A percentile compares a stretch with the other conserved stretches of the same genome.
Conservation (phyloP, 805 yeast species). For the Wickerhamomyces kurtzmanii region DNA sequence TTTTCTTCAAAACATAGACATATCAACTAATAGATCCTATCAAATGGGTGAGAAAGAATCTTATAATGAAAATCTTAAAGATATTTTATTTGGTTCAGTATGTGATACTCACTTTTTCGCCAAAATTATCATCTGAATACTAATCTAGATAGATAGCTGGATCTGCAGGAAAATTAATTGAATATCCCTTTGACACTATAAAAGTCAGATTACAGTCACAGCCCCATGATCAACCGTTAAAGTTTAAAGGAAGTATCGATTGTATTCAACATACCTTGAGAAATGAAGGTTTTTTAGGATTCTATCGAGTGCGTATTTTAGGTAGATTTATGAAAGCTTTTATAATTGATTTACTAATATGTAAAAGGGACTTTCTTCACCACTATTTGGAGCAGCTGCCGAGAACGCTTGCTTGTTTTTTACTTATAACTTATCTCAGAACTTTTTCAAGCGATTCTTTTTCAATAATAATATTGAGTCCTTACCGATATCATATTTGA, state of each 20-base stretch:
- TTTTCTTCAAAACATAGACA: too few species aligned
- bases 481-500: slow-evolving; percentile 32
- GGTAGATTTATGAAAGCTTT: not conserved
- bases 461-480: slow-evolving; percentile 7
- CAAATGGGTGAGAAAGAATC: too few species aligned
- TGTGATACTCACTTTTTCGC: slow-evolving; percentile 1
- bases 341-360: too few species aligned
- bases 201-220: slow-evolving; percentile 83
- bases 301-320: slow-evolving; percentile 42
- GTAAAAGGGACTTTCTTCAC: slow-evolving; percentile 79
- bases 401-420: slow-evolving; percentile 79
- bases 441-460: slow-evolving; percentile 19
- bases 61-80: slow-evolving; percentile 20
- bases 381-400: slow-evolving; percentile 81
- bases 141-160: slow-evolving; percentile 39
- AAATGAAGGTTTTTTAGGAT: slow-evolving; percentile 70
- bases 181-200: slow-evolving; percentile 88
- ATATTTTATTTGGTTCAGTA: slow-evolving; percentile 26
- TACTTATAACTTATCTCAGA: slow-evolving; percentile 42
- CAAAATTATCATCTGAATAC: not conserved
- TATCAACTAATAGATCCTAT: too few species aligned
- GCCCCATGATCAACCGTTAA: slow-evolving; percentile 37
- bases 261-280: slow-evolving; percentile 53
- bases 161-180: slow-evolving; percentile 72
- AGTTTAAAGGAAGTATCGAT: slow-evolving; percentile 49